Evolutionary conservation across 176 grass and related monocot genomes (phyloP), one percentile per base, ranked within the genome.

Genomic region (Bonia amplexicaulis): DNA sequence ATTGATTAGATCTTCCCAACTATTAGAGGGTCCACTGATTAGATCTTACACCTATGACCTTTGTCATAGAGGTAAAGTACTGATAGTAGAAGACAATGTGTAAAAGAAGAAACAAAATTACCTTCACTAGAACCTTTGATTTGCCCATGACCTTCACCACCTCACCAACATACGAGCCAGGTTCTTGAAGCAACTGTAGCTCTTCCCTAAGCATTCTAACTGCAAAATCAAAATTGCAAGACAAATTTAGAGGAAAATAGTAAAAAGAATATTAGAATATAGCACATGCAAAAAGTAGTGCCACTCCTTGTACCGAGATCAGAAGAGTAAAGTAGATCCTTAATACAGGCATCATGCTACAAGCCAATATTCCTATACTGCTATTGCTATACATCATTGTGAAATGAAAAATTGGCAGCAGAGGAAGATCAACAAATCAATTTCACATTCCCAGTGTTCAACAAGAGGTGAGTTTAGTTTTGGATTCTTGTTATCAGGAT

Each of bases 101-200:
- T 59, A 77, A 60, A n/a, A 23, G 62, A 51, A 41, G 12, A 47
- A 78, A 39, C 35, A 12, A 40, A 79, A 57, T 79, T 87, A 97
- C 95, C 93, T 96, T 98, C 42, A 99, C 96, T 73, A 96, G 83
- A 88, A 96, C 96, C 77, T 99, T 96, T 57, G 93, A 94, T 84
- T 99, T 99, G 17, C 96, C 88, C 96, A 94, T 99, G 76, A 94
- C 96, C 84, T 99, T 99, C 54, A 96, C 96, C 70, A 99, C 93
- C 84, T 99, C 96, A 55, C 96, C 91, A 27, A 99, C 96, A 64
- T 99, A 93, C 17, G 96, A 99, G 52, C 96, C 96, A 45, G 93
- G 93, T 57, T 99, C 93, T 70, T 99, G 93, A 81, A 99, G 96
- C 53, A 99, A 78, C 84, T 96, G 93, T n/a, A 99, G 57, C 81